Conservation (phyloP, 78 protist genomes). For the Acrasis kona region DNA sequence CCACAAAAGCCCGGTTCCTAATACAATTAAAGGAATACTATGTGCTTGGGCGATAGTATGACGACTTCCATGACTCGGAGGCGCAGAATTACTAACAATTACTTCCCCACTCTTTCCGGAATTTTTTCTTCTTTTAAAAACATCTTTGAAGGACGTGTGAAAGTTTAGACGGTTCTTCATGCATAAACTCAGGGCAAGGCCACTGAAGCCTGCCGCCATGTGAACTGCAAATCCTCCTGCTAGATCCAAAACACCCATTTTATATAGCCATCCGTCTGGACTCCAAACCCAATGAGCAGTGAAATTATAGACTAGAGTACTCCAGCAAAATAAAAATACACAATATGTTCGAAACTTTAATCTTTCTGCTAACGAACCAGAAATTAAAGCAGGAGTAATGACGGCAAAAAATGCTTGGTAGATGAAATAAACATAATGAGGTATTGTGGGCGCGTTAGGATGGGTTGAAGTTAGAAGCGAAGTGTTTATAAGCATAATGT, state of each 20-base stretch:
- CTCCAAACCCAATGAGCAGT: constrained; percentile 53
- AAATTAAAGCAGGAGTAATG: constrained; percentile 74
- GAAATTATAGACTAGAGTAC: constrained; percentile 70
- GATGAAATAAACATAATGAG: constrained; percentile 30
- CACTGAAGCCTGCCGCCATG: constrained; percentile 65
- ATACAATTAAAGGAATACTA: background rate
- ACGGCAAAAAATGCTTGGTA: constrained; percentile 82
- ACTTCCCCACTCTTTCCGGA: background rate
- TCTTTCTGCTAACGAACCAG: constrained; percentile 80
- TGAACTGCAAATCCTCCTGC: constrained; percentile 87
- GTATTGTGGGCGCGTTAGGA: background rate
- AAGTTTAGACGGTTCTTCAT: background rate
- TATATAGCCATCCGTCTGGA: constrained; percentile 57
- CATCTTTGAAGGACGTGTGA: background rate
- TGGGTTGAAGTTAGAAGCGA: background rate
- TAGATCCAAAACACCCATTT: constrained; percentile 54
- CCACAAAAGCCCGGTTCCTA: constrained; percentile 47
- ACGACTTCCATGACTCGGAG: background rate
- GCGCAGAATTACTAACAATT: too few relatives aligned
- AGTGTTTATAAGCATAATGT: background rate
- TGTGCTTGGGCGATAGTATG: background rate
- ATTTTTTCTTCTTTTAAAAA: background rate
- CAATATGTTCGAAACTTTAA: constrained; percentile 33
- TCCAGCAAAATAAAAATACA: constrained; percentile 51
- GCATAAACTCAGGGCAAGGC: constrained; percentile 25